These are phyloP conservation scores for Amphibolis antarctica DNA, from an alignment of 106 monocot species.

Conservation along the genomic window DNA sequence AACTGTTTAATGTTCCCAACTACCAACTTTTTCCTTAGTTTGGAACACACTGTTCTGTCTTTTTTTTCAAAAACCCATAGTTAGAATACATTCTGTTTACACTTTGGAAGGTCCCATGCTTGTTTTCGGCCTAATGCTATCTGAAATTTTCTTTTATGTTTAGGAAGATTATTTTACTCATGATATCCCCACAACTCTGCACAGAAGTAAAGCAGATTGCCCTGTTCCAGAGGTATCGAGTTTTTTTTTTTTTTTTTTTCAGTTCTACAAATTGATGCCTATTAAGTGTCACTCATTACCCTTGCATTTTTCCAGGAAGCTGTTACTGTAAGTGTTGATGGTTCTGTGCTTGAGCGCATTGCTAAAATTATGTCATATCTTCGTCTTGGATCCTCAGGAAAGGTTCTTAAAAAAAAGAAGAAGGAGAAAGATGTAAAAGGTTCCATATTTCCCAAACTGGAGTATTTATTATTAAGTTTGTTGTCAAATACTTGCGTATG, in stretches of 20 bases:
- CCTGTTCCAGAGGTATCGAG: slow-evolving; percentile 62
- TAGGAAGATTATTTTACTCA: slow-evolving; percentile 69
- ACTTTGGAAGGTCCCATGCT: too few relatives aligned
- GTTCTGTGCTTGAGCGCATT: slow-evolving; percentile 94
- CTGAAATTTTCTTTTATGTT: neutral
- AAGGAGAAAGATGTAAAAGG: slow-evolving; percentile 81
- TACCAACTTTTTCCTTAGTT: too few relatives aligned
- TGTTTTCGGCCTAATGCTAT: neutral
- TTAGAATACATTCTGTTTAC: too few relatives aligned
- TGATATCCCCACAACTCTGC: slow-evolving; percentile 88
- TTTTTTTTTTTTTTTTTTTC: neutral
- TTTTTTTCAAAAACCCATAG: too few relatives aligned
- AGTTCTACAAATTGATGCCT: neutral
- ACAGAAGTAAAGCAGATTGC: slow-evolving; percentile 97
- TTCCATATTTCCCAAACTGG: slow-evolving; percentile 1
- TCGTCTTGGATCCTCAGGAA: slow-evolving; percentile 96
- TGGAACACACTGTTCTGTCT: too few relatives aligned
- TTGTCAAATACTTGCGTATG: neutral
- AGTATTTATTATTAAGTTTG: neutral
- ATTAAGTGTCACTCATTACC: neutral
- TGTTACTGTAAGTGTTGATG: slow-evolving; percentile 89
- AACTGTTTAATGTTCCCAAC: too few relatives aligned
- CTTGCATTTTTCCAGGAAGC: slow-evolving; percentile 56
- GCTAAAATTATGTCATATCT: slow-evolving; percentile 99
- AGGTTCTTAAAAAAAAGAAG: slow-evolving; percentile 98